Percentiles rank a stretch among this genome's conserved stretches.
Conservation (phyloP, 2,329 filamentous ascomycete genomes). For the Exophiala lecanii-corni region DNA sequence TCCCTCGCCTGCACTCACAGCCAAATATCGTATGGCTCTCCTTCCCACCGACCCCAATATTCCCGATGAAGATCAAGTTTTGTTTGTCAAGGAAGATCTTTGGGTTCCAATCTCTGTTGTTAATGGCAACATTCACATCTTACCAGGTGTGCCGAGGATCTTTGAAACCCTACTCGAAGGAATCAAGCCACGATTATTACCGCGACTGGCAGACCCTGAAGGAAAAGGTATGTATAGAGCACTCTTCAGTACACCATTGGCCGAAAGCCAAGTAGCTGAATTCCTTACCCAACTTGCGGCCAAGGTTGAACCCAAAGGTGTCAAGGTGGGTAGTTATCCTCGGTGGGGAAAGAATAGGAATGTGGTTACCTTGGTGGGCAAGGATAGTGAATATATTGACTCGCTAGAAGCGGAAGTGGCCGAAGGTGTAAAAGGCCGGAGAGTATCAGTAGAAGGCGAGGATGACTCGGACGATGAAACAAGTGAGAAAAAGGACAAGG, state of each 20-base stretch:
- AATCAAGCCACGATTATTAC: slow-evolving; percentile 64
- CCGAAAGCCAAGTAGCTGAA: slow-evolving; percentile 78
- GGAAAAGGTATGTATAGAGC: slow-evolving; percentile 75
- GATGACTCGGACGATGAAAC: slow-evolving; percentile 47
- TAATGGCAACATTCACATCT: slow-evolving; percentile 88
- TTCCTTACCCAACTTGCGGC: slow-evolving; percentile 77
- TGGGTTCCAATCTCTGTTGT: slow-evolving; percentile 90
- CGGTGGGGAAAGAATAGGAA: slow-evolving; percentile 84
- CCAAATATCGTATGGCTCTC: slow-evolving; percentile 86
- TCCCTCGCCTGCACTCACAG: slow-evolving; percentile 70
- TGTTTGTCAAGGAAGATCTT: slow-evolving; percentile 74
- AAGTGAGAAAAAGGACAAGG: slow-evolving; percentile 22
- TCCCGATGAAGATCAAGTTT: slow-evolving; percentile 63
- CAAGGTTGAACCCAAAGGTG: slow-evolving; percentile 66
- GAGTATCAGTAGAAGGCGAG: slow-evolving; percentile 68
- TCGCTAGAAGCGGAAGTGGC: slow-evolving; percentile 73
- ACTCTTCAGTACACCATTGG: slow-evolving; percentile 78
- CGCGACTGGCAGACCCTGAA: slow-evolving; percentile 71
- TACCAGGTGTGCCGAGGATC: slow-evolving; percentile 81
- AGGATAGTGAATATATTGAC: slow-evolving; percentile 72
- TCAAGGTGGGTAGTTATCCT: slow-evolving; percentile 95
- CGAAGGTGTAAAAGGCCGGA: slow-evolving; percentile 66
- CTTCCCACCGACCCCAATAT: slow-evolving; percentile 69
- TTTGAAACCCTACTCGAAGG: slow-evolving; percentile 76
- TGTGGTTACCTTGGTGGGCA: slow-evolving; percentile 80